Evolutionary conservation across 441 rosid species (phyloP), one percentile per base, ranked within the genome.

Genomic region (Croton laevigatus): DNA sequence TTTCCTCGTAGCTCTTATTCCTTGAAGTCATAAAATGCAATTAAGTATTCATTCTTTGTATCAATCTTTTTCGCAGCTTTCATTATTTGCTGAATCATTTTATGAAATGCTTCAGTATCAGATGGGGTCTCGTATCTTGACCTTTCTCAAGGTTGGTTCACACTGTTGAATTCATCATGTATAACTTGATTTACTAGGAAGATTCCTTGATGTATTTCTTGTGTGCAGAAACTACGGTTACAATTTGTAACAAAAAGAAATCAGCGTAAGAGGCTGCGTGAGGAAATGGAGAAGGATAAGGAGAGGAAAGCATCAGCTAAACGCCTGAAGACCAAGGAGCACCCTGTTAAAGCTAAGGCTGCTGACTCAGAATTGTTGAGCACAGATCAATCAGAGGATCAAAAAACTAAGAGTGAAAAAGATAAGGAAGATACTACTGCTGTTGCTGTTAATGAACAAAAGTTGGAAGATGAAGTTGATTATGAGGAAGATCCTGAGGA

Each of bases 91-190:
- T 1, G 98, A 96, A 80, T 77, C 92, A 17, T 81, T 96, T 42
- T 86, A 84, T 76, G 99, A 96, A 84, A 90, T 90, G 98, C 93
- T 96, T 68, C 97, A 96, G 80, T 81, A 89, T 82, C 94, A 91
- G 86, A 96, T 93, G 97, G 97, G 98, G 69, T 86, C 81, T 72
- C 87, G 93, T 49, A 79, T 96, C 64, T 83, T 88, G 61, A 71
- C 82, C 38, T 96, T 93, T 87, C 93, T 96, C 64, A 88, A 87
- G 98, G 98, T 90, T 77, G 40, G 82, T 82, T 78, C 59, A 37
- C 54, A 73, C 57, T 62, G 71, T 37, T 63, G 49, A 54, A 52
- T 37, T 36, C 55, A 61, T 53, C 59, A 6, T 71, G 58, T 66
- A 13, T 62, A 27, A 27, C 59, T 71, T 65, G 40, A 49, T 69